These are phyloP conservation scores for Clitopilus hobsonii DNA, from an alignment of 768 basidiomycete species.

Conservation along the genomic window DNA sequence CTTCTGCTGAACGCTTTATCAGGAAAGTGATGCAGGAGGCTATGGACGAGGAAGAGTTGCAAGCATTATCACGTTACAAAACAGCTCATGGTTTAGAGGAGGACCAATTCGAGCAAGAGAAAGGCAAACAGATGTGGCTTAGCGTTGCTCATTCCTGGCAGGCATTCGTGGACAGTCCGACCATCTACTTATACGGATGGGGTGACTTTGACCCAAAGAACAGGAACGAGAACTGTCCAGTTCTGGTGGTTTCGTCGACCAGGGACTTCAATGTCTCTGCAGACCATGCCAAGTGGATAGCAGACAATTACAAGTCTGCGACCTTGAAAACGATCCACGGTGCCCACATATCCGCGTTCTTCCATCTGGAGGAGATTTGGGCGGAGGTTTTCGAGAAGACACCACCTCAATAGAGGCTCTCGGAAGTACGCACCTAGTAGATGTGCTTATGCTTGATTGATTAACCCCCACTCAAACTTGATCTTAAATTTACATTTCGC, in stretches of 20 bases:
- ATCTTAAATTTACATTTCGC: background rate
- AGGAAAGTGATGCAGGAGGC: constrained; percentile 28
- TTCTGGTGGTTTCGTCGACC: constrained; percentile 39
- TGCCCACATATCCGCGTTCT: constrained; percentile 44
- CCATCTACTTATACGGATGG: constrained; percentile 47
- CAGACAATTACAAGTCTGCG: constrained; percentile 39
- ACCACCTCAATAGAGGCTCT: background rate
- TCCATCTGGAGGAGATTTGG: constrained; percentile 44
- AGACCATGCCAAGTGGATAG: constrained; percentile 45
- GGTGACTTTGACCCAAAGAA: constrained; percentile 35
- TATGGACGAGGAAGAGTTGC: constrained; percentile 32
- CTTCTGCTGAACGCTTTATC: constrained; percentile 37
- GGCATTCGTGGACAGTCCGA: constrained; percentile 41
- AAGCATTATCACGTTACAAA: constrained; percentile 36
- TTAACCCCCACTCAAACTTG: background rate
- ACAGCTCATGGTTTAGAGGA: constrained; percentile 32
- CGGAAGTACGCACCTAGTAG: background rate
- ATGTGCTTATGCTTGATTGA: no score
- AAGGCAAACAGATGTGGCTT: constrained; percentile 36
- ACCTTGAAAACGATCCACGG: constrained; percentile 37
- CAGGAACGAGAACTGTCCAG: constrained; percentile 40
- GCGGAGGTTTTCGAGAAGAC: constrained; percentile 22
- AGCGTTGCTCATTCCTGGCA: constrained; percentile 49
- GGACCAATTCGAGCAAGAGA: constrained; percentile 35
- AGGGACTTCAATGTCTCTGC: constrained; percentile 37